Evolutionary conservation across 139 green algal genomes (phyloP).

Genomic region (Astrephomene gubernaculifera): DNA sequence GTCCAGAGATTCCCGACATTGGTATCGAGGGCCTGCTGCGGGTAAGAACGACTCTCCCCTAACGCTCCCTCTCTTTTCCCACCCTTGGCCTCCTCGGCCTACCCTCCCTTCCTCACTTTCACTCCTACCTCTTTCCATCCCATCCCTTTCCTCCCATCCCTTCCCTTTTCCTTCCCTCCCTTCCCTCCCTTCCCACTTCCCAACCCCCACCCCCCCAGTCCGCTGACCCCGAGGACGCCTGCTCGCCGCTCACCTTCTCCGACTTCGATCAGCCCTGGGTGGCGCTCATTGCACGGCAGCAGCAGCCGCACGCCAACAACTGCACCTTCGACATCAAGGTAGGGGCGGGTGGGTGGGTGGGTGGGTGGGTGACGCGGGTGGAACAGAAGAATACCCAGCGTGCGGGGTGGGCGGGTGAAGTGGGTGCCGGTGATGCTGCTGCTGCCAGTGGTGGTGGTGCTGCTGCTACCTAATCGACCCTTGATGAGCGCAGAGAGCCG

Average conservation of each 20-base stretch:
- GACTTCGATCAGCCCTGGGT: conserved; percentile 66
- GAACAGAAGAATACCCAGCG: too few species aligned
- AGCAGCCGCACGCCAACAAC: conserved; percentile 59
- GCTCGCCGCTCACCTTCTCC: conserved; percentile 57
- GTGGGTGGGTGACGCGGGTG: background rate
- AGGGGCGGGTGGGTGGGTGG: too few species aligned
- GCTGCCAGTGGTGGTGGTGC: too few species aligned
- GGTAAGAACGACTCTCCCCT: conserved; percentile 47
- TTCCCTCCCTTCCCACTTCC: too few species aligned
- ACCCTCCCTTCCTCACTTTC: too few species aligned
- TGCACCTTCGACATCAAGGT: conserved; percentile 92
- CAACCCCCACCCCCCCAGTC: conserved; percentile 44
- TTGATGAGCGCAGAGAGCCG: too few species aligned
- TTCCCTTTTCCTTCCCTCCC: background rate
- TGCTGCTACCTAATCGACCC: too few species aligned
- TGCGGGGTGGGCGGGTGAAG: background rate
- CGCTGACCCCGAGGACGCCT: conserved; percentile 77
- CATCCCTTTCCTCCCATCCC: background rate
- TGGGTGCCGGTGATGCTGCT: background rate
- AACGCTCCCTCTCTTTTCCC: background rate
- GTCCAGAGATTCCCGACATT: conserved; percentile 62
- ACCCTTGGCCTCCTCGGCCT: too few species aligned
- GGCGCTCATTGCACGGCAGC: conserved; percentile 73
- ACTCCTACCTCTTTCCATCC: background rate
- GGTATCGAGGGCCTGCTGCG: conserved; percentile 70